Percentiles rank a stretch among this genome's conserved stretches.
Evolutionary conservation across 2,329 filamentous ascomycete genomes (phyloP).

Genomic region (Aspergillus carbonarius): DNA sequence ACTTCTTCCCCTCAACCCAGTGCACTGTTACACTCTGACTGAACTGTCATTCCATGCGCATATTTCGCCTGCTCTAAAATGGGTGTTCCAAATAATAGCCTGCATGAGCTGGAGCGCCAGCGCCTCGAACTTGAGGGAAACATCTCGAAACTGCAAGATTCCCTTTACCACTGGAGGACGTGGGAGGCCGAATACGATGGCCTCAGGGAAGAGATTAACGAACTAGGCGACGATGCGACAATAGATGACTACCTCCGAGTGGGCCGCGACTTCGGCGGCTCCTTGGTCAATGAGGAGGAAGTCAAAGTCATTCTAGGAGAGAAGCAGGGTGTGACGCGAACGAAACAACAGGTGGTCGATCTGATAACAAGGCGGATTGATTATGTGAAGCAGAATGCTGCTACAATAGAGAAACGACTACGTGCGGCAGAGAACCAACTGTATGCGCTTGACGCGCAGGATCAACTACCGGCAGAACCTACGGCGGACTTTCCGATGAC

Average conservation of each 20-base stretch:
- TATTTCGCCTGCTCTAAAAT: conserved; percentile 19
- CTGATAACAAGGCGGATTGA: conserved; percentile 75
- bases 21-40: neutral
- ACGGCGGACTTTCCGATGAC: conserved; percentile 71
- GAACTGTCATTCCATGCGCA: conserved; percentile 1
- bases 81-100: conserved; percentile 48
- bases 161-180: conserved; percentile 82
- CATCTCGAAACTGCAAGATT: conserved; percentile 69
- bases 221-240: conserved; percentile 50
- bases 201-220: conserved; percentile 76
- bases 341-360: conserved; percentile 63
- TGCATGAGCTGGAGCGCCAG: conserved; percentile 72
- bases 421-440: conserved; percentile 65
- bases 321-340: conserved; percentile 46
- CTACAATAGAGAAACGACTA: conserved; percentile 71
- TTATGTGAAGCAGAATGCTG: conserved; percentile 82
- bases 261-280: conserved; percentile 46
- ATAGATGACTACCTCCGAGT: conserved; percentile 55
- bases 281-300: conserved; percentile 50
- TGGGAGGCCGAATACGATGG: conserved; percentile 92
- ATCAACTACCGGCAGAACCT: conserved; percentile 62
- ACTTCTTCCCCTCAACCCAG: neutral
- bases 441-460: conserved; percentile 60
- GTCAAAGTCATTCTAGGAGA: conserved; percentile 55
- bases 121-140: conserved; percentile 73